Conservation (phyloP, 805 yeast species). For the Metschnikowia gelsemii region DNA sequence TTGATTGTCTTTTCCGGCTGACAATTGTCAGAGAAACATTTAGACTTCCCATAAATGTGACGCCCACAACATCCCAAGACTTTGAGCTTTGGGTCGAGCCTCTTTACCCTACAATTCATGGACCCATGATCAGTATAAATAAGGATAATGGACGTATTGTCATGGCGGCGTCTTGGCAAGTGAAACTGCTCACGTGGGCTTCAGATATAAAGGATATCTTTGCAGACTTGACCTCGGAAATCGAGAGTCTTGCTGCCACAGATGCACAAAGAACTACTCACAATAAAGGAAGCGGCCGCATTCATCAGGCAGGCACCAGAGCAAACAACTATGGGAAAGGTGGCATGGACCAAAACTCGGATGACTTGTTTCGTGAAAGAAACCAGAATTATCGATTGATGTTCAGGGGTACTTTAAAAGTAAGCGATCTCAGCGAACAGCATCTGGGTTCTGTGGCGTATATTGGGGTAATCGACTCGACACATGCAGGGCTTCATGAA, state of each 20-base stretch:
- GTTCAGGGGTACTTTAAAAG: constrained; percentile 26
- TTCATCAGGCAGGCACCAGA: constrained; percentile 32
- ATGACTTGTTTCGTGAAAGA: not conserved
- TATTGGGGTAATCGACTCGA: constrained; percentile 31
- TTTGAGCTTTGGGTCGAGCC: constrained; percentile 35
- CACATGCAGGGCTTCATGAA: constrained; percentile 31
- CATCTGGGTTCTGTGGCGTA: constrained; percentile 25
- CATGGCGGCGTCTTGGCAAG: constrained; percentile 24
- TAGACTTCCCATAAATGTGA: constrained; percentile 30
- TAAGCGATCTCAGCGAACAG: constrained; percentile 21
- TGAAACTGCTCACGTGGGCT: constrained; percentile 27
- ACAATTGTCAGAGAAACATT: constrained; percentile 24
- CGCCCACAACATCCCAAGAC: constrained; percentile 7
- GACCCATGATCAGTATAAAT: constrained; percentile 24
- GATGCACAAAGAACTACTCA: constrained; percentile 27
- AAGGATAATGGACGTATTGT: constrained; percentile 9
- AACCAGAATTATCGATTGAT: constrained; percentile 20
- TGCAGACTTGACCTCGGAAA: constrained; percentile 26
- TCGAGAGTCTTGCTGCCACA: constrained; percentile 26
- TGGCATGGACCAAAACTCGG: not conserved
- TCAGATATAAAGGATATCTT: constrained; percentile 22
- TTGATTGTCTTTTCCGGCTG: constrained; percentile 26
- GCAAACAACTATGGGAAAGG: constrained; percentile 10
- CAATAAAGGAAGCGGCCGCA: constrained; percentile 26
- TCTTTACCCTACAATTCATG: constrained; percentile 31